Evolutionary conservation across 495 filamentous ascomycete species (phyloP).

Genomic region (Cercophora newfieldiana): DNA sequence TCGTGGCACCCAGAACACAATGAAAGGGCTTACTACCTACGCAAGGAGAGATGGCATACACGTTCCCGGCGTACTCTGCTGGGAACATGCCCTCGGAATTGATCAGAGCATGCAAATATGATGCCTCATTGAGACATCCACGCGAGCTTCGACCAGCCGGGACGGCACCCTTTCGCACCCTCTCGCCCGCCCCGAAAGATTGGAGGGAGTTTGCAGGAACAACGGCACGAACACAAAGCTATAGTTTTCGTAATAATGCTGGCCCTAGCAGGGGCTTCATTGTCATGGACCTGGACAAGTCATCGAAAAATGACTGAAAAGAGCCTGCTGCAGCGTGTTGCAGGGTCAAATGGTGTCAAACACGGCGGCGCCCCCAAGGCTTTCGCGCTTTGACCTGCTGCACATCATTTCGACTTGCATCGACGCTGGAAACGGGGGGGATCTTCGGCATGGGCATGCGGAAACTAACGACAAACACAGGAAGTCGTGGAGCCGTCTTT

Average conservation of each 20-base stretch:
- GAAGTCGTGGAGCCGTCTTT: no score
- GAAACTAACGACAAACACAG: background rate
- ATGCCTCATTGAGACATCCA: no score
- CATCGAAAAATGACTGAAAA: background rate
- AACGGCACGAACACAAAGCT: background rate
- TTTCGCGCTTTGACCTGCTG: conserved; percentile 10
- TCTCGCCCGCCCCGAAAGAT: background rate
- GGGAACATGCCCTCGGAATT: no score
- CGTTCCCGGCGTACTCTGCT: no score
- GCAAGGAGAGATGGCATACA: no score
- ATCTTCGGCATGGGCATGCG: background rate
- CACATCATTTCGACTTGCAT: conserved; percentile 14
- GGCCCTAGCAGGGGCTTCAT: background rate
- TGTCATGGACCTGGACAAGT: background rate
- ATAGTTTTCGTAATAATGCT: background rate
- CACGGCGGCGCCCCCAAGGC: background rate
- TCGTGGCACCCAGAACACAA: no score
- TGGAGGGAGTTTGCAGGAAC: background rate
- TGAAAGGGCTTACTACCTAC: no score
- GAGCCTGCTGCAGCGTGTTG: conserved; percentile 5
- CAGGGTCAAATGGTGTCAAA: conserved; percentile 1
- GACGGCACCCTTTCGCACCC: no score
- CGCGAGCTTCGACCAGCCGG: no score
- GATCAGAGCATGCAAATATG: no score
- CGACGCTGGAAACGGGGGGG: background rate